These are phyloP conservation scores for Solanum chmielewskii DNA, from an alignment of 257 asterid genomes.

Conservation along the genomic window DNA sequence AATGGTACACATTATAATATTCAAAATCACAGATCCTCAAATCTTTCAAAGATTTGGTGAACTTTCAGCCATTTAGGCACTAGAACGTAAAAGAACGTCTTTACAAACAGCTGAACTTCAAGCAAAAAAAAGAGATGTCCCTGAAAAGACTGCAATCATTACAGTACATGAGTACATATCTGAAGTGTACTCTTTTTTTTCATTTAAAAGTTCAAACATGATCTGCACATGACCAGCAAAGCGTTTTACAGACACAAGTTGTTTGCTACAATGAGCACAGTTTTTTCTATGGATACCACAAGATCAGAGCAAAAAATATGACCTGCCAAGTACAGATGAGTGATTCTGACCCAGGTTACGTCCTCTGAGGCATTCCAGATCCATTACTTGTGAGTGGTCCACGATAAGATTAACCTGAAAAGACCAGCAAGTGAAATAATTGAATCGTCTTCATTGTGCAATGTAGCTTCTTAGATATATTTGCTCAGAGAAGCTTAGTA, in stretches of 20 bases:
- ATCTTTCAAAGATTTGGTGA: background rate
- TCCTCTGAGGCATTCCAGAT: slow-evolving; percentile 89
- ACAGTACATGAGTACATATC: background rate
- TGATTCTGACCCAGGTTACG: slow-evolving; percentile 69
- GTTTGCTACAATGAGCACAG: background rate
- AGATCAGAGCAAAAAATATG: slow-evolving; percentile 34
- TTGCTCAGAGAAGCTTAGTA: slow-evolving; percentile 7
- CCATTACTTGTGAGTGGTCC: slow-evolving; percentile 91
- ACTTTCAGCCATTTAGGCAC: background rate
- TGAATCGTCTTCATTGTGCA: background rate
- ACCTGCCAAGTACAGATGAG: slow-evolving; percentile 68
- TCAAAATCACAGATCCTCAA: background rate
- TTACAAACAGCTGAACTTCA: background rate
- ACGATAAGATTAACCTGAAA: slow-evolving; percentile 80
- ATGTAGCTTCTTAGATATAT: background rate
- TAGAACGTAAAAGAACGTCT: background rate
- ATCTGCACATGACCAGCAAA: background rate
- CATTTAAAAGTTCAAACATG: background rate
- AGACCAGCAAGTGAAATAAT: background rate
- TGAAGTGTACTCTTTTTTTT: background rate
- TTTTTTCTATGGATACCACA: background rate
- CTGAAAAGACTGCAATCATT: background rate
- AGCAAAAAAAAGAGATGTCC: background rate
- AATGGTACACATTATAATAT: background rate
- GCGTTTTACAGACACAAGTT: background rate